Evolutionary conservation across 2,329 filamentous ascomycete genomes (phyloP).

Genomic region (Penicillium corylophilum): DNA sequence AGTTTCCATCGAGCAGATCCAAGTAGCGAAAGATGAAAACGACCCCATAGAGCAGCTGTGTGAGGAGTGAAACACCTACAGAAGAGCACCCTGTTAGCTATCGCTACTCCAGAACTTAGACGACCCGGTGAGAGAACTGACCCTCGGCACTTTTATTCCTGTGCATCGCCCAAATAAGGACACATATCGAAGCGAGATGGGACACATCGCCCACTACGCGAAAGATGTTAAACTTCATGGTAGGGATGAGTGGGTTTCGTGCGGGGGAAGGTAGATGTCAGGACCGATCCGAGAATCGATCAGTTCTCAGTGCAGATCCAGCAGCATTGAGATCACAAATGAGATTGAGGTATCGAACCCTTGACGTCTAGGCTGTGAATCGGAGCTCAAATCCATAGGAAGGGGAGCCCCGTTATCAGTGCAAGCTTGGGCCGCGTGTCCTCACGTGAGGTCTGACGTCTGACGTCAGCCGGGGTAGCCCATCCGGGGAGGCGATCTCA

Average conservation of each 20-base stretch:
- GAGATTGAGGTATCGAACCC: background rate
- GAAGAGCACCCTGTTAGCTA: slow-evolving; percentile 10
- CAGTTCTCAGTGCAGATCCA: background rate
- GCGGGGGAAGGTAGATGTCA: slow-evolving; percentile 2
- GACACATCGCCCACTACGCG: slow-evolving; percentile 80
- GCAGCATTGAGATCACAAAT: background rate
- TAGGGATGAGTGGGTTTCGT: background rate
- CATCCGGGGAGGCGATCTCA: no score
- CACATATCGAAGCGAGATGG: slow-evolving; percentile 82
- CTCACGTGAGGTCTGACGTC: slow-evolving; percentile 25
- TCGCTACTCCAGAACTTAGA: background rate
- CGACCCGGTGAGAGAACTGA: slow-evolving; percentile 31
- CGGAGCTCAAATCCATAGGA: background rate
- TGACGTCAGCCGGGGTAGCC: slow-evolving; percentile 15
- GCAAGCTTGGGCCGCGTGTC: slow-evolving; percentile 25
- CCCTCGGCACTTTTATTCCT: slow-evolving; percentile 83
- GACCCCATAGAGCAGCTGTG: slow-evolving; percentile 76
- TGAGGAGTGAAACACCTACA: slow-evolving; percentile 83
- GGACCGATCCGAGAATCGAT: background rate
- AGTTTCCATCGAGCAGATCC: slow-evolving; percentile 63
- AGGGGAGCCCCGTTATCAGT: slow-evolving; percentile 17
- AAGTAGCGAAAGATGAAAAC: slow-evolving; percentile 88
- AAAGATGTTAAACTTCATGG: slow-evolving; percentile 51
- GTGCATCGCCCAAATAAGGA: slow-evolving; percentile 88
- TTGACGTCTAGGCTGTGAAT: background rate